Evolutionary conservation across 371 early-diverging fungal species (phyloP), one percentile per base, ranked within the genome.

Genomic region (Aphelidium insulamus): DNA sequence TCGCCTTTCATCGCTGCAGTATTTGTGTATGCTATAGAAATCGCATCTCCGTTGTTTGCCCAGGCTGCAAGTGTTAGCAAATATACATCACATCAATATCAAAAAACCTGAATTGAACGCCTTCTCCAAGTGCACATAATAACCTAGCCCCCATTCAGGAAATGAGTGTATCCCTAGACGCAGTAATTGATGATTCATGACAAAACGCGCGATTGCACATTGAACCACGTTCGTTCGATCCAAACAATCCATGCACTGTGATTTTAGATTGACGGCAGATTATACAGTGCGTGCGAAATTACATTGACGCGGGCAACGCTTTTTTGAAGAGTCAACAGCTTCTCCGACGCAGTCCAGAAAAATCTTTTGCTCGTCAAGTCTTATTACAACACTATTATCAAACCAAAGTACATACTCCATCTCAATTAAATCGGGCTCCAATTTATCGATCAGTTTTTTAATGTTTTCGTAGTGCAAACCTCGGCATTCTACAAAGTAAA

Each of bases 1-100:
- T 75, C 69, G 2, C 69, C 66, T 36, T 75, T 74, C 34, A 77
- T 45, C 2, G 79, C 77, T 33, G 65, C 66, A 4, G 83, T 67
- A 10, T 69, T 69, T 12, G 69, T 65, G 38, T 69, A 72, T 50
- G 62, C 67, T 11, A 62, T 56, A 27, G 63, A 60, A 8, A 69
- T 62, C 33, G 55, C 57, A 35, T 68, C 69, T 5, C 71, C 71
- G 33, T 73, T 70, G 42, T 73, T 67, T 5, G 69, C 71, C 68
- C 69, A 70, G 3, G 55, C 66, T 52, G n/a, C n/a, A n/a, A n/a
- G 31, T 14, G 33, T 5, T 9, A 31, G 10, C 11, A 32, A 10
- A 23, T 34, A 26, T n/a, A 11, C 8, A 10, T 17, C 14, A 39
- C 0, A 24, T n/a, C 15, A 18, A 21, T 21, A 30, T 6, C 11